These are phyloP conservation scores for Citrus maxima DNA, from an alignment of 345 rosid genomes.

Conservation along the genomic window DNA sequence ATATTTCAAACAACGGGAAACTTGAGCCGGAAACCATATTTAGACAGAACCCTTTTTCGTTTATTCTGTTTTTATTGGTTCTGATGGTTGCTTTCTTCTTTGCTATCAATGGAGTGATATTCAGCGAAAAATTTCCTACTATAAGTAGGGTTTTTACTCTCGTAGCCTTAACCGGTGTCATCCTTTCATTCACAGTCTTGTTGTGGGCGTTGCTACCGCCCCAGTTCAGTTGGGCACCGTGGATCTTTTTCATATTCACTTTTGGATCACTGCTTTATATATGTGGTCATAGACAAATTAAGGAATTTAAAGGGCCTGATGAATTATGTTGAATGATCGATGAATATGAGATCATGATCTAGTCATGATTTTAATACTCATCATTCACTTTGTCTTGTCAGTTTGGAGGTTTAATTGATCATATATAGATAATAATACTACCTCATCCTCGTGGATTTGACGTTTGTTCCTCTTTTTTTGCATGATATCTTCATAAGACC, in stretches of 20 bases:
- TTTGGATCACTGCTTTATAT: background rate
- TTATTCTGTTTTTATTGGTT: background rate
- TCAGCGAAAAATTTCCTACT: background rate
- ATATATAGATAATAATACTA: too few species aligned
- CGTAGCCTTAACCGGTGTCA: background rate
- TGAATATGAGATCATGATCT: too few species aligned
- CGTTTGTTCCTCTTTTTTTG: background rate
- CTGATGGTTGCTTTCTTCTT: constrained; percentile 1
- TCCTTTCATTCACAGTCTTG: background rate
- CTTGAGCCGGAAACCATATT: background rate
- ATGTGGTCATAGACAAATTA: background rate
- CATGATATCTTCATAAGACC: background rate
- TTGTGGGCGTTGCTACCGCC: background rate
- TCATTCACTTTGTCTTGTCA: background rate
- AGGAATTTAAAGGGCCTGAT: background rate
- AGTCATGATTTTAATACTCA: background rate
- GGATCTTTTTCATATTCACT: background rate
- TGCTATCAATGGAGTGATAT: constrained; percentile 4
- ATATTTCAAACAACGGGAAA: background rate
- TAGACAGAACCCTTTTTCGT: background rate
- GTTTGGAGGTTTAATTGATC: background rate
- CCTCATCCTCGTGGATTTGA: background rate
- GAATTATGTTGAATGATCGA: background rate
- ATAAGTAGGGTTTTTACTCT: background rate
- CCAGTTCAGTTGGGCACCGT: background rate